A percentile compares a stretch with the other conserved stretches of the same genome.
These are phyloP conservation scores for Boletus subparvulus DNA, from an alignment of 768 basidiomycete species.

Conservation along the genomic window DNA sequence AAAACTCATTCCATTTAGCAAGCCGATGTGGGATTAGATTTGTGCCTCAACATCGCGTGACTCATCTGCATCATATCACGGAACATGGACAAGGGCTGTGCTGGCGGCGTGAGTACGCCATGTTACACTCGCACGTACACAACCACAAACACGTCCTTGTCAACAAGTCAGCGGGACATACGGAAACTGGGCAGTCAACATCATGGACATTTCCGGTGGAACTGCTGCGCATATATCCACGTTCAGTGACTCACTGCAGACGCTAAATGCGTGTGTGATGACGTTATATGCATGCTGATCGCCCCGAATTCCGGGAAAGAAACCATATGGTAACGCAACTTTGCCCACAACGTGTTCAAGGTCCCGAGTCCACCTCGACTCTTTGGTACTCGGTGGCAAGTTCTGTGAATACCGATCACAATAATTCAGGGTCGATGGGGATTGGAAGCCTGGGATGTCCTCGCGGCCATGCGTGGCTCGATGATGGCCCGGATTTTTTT, in stretches of 20 bases:
- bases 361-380: not conserved
- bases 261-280: not conserved
- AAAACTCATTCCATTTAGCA: too few relatives aligned
- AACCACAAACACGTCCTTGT: conserved; percentile 1
- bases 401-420: conserved; percentile 4
- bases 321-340: conserved; percentile 7
- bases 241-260: not conserved
- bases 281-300: conserved; percentile 2
- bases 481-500: not conserved
- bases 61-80: not conserved
- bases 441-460: not conserved
- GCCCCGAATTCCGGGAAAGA: conserved; percentile 1
- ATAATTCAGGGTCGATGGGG: conserved; percentile 6
- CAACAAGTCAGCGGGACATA: not conserved
- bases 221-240: not conserved
- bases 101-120: not conserved
- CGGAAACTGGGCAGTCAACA: not conserved
- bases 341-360: conserved; percentile 1
- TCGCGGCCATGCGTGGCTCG: not conserved
- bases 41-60: not conserved
- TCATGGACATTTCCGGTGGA: not conserved
- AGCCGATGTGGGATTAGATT: not conserved
- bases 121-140: not conserved
- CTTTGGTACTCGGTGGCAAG: not conserved
- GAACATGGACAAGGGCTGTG: not conserved